Base-by-base conservation (phyloP, 106 monocot species). In the Xerophyta viscosa region DNA sequence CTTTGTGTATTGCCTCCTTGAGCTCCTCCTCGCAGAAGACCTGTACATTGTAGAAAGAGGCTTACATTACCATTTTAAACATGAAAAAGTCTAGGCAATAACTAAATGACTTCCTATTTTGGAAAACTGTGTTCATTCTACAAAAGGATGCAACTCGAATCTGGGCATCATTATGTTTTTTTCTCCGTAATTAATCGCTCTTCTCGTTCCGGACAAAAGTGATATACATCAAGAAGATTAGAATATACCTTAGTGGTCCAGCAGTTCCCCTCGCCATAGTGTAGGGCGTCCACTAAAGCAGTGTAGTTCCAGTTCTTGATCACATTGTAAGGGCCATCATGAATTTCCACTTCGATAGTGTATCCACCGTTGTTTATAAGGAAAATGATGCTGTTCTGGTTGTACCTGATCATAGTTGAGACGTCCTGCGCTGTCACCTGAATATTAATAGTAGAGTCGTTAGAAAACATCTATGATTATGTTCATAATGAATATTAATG, bases 301-400 rank as follows among this genome's bases (percentile, higher is more conserved):
- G 81, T 81, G 69, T 91, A 91, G 66, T 91, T 76, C 91, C 91
- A 91, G 78, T 91, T 91, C 69, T 91, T 91, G 48, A 91, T 91
- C 22, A 91, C 81, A 52, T 91, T 91, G 81, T 86, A 91, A 3
- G 91, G 91, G 1, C 91, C 91, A 8, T 86, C 91, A 47, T 91
- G 91, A 70, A 91, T 86, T 62, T 82, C 91, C 46, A 86, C 91
- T 66, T 86, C 82, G 13, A 91, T 91, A 19, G 81, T 91, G 75
- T 91, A 86, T 0, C 82, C 91, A 8, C 91, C 91, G 20, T 91
- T 91, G 81, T 86, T 86, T 25, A 91, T 65, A 61, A 91, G 78
- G 77, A 86, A 91, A 61, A 82, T 82, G 50, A 91, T 91, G 57
- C 28, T 72, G 48, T 81, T 81, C 63, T 78, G 91, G 41, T 60